phyloP scores from a whole-genome alignment of 345 rosid species.

The Hibiscus mutabilis region DNA sequence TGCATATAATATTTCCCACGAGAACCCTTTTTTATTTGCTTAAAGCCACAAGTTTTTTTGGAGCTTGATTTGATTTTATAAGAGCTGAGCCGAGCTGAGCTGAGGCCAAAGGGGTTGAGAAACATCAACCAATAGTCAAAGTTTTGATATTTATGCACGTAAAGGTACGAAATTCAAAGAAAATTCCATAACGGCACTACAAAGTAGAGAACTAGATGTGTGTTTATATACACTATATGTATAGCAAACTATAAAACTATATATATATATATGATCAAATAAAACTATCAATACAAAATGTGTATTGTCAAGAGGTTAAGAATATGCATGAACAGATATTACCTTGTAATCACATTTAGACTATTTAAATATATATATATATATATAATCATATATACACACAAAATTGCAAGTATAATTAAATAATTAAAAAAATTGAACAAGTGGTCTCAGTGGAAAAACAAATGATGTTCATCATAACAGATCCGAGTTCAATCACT shows the following conservation, averaged over 20 bases:
- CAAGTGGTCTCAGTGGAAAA: too few species aligned
- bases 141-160: neutral
- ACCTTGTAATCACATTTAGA: too few species aligned
- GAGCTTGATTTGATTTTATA: conserved; percentile 1
- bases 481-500: too few species aligned
- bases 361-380: too few species aligned
- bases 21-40: neutral
- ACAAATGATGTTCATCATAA: too few species aligned
- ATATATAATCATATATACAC: too few species aligned
- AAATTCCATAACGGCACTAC: neutral
- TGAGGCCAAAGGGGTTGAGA: neutral
- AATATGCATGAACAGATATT: too few species aligned
- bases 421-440: neutral
- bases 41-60: neutral
- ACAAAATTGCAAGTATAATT: neutral
- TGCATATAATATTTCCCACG: neutral
- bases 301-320: too few species aligned
- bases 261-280: too few species aligned
- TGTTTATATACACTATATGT: too few species aligned
- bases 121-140: conserved; percentile 5
- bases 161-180: neutral
- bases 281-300: too few species aligned
- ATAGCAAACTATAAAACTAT: too few species aligned
- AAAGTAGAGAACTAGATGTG: neutral
- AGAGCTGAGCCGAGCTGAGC: neutral